Percentiles rank a stretch among this genome's conserved stretches.
Conservation (phyloP, 2,329 filamentous ascomycete species). For the Clonostachys rhizophaga region DNA sequence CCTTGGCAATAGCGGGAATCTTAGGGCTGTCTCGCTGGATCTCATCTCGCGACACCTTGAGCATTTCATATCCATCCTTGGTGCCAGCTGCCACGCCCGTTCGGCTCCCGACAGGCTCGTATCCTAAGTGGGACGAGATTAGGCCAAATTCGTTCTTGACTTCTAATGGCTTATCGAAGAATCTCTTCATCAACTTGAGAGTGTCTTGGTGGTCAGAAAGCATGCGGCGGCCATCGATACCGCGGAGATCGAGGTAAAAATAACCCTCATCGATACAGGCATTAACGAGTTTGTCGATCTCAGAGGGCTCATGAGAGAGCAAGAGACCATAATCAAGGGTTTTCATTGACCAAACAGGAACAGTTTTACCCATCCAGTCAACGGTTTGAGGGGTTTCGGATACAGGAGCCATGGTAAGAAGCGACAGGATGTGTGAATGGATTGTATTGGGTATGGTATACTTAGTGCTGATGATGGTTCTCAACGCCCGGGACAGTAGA, state of each 20-base stretch:
- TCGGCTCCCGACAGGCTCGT: conserved; percentile 42
- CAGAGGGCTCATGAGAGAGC: conserved; percentile 47
- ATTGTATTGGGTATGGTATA: too few relatives aligned
- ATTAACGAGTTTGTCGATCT: conserved; percentile 44
- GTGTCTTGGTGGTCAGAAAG: conserved; percentile 47
- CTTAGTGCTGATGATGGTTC: too few relatives aligned
- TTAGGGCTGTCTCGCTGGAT: conserved; percentile 40
- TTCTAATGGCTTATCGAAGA: conserved; percentile 47
- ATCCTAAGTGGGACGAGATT: conserved; percentile 46
- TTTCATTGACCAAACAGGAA: conserved; percentile 46
- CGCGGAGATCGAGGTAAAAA: conserved; percentile 50
- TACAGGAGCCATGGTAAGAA: conserved; percentile 25
- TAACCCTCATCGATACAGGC: conserved; percentile 46
- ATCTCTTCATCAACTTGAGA: conserved; percentile 49
- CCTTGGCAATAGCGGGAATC: conserved; percentile 41
- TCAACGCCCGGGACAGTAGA: too few relatives aligned
- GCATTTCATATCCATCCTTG: conserved; percentile 49
- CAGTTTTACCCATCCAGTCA: conserved; percentile 41
- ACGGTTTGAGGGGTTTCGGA: conserved; percentile 35
- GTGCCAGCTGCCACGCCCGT: conserved; percentile 40
- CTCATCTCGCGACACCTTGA: conserved; percentile 46
- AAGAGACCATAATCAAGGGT: conserved; percentile 46
- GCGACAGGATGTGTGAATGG: not conserved
- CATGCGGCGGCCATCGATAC: conserved; percentile 47
- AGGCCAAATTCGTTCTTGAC: conserved; percentile 53